phyloP scores from a whole-genome alignment of 495 filamentous ascomycete genomes.

The Daldinia loculata region DNA sequence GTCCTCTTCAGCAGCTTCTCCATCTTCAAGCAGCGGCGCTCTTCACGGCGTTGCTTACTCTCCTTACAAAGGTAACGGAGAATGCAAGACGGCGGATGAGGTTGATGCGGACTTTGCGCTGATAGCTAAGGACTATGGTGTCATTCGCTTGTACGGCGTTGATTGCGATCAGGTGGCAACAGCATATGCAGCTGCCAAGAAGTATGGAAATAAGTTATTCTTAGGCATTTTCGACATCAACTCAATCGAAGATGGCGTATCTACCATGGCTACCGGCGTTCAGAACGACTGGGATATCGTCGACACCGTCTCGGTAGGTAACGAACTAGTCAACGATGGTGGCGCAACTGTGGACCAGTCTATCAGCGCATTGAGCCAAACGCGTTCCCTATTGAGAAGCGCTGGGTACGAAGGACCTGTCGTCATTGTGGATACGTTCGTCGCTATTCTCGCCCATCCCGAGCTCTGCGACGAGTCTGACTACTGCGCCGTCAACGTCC shows the following conservation, averaged over 20 bases:
- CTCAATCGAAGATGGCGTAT: conserved; percentile 61
- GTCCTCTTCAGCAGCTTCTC: conserved; percentile 18
- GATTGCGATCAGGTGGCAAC: conserved; percentile 76
- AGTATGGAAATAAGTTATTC: conserved; percentile 71
- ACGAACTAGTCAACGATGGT: conserved; percentile 78
- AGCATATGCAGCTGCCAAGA: conserved; percentile 66
- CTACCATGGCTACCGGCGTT: conserved; percentile 60
- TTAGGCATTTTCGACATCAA: conserved; percentile 74
- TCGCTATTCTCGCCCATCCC: conserved; percentile 70
- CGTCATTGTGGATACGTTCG: conserved; percentile 81
- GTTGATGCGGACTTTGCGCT: conserved; percentile 69
- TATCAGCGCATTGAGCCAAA: conserved; percentile 61
- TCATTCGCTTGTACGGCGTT: conserved; percentile 81
- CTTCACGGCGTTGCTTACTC: conserved; percentile 73
- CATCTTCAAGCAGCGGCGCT: conserved; percentile 30
- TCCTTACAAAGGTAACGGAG: conserved; percentile 71
- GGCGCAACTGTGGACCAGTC: conserved; percentile 61
- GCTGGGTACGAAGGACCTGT: conserved; percentile 78
- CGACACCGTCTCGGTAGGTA: conserved; percentile 78
- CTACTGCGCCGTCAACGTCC: conserved; percentile 81
- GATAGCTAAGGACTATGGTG: conserved; percentile 60
- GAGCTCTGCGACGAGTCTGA: conserved; percentile 76
- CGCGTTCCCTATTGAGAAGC: conserved; percentile 63
- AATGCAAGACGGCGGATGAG: conserved; percentile 71
- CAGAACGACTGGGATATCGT: conserved; percentile 68